These are phyloP conservation scores for Apophysomyces ossiformis DNA, from an alignment of 371 early-diverging fungal species.

Conservation along the genomic window DNA sequence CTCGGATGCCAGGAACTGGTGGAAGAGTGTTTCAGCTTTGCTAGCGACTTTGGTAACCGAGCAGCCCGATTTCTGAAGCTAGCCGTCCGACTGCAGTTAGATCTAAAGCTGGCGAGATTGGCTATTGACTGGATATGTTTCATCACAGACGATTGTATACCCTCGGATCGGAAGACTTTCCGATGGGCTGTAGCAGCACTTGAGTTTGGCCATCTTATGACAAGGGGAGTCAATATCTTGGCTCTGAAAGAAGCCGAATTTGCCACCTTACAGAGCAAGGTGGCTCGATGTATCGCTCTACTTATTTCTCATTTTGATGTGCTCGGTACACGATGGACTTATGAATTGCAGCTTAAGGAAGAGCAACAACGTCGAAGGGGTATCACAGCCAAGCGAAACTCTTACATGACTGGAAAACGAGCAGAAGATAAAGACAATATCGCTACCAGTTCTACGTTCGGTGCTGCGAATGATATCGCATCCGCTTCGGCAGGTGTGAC, in stretches of 20 bases:
- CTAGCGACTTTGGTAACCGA: constrained; percentile 76
- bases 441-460: constrained; percentile 51
- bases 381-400: constrained; percentile 43
- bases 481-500: constrained; percentile 38
- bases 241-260: constrained; percentile 74
- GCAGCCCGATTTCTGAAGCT: constrained; percentile 69
- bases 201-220: constrained; percentile 82
- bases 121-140: constrained; percentile 90
- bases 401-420: constrained; percentile 35
- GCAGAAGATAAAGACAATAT: constrained; percentile 41
- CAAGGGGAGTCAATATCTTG: constrained; percentile 75
- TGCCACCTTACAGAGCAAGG: constrained; percentile 67
- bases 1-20: constrained; percentile 74
- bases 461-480: constrained; percentile 38
- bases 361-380: constrained; percentile 48
- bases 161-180: constrained; percentile 81
- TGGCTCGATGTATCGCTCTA: constrained; percentile 81
- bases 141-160: constrained; percentile 77
- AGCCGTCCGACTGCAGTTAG: constrained; percentile 56
- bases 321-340: constrained; percentile 63
- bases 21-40: constrained; percentile 87
- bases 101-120: constrained; percentile 68
- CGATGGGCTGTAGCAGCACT: constrained; percentile 89
- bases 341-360: constrained; percentile 54
- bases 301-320: constrained; percentile 85